Conservation (phyloP, 805 yeast genomes). For the Wickerhamomyces mucosus region DNA sequence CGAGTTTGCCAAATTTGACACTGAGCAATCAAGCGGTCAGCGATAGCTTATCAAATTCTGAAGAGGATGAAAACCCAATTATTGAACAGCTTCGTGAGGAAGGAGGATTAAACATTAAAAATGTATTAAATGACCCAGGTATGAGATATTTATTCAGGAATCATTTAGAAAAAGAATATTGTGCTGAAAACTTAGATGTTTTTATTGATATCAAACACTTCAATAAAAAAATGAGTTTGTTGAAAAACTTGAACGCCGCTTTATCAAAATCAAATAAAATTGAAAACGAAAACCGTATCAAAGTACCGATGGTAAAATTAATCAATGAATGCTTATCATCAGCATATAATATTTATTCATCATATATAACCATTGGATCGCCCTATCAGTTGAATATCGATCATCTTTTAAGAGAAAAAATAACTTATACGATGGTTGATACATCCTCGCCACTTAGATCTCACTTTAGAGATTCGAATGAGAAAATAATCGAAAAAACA, state of each 20-base stretch:
- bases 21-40: slow-evolving; percentile 11
- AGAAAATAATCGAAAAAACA: slow-evolving; percentile 1
- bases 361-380: slow-evolving; percentile 56
- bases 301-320: slow-evolving; percentile 24
- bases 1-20: slow-evolving; percentile 7
- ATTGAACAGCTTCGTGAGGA: not conserved
- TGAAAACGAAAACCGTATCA: slow-evolving; percentile 5
- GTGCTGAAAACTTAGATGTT: slow-evolving; percentile 72
- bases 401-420: slow-evolving; percentile 35
- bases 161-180: slow-evolving; percentile 55
- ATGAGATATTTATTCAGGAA: slow-evolving; percentile 53
- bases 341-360: slow-evolving; percentile 55
- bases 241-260: slow-evolving; percentile 31
- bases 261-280: slow-evolving; percentile 10
- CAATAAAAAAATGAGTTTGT: slow-evolving; percentile 32
- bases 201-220: slow-evolving; percentile 50
- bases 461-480: slow-evolving; percentile 7
- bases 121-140: slow-evolving; percentile 65
- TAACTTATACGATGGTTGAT: slow-evolving; percentile 30
- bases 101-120: slow-evolving; percentile 18
- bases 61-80: slow-evolving; percentile 5
- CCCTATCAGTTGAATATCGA: slow-evolving; percentile 66
- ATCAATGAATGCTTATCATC: slow-evolving; percentile 48
- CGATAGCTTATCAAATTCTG: slow-evolving; percentile 7
- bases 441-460: slow-evolving; percentile 26